Evolutionary conservation across 352 stramenopile species (phyloP).

Genomic region (Aphanomyces astaci): DNA sequence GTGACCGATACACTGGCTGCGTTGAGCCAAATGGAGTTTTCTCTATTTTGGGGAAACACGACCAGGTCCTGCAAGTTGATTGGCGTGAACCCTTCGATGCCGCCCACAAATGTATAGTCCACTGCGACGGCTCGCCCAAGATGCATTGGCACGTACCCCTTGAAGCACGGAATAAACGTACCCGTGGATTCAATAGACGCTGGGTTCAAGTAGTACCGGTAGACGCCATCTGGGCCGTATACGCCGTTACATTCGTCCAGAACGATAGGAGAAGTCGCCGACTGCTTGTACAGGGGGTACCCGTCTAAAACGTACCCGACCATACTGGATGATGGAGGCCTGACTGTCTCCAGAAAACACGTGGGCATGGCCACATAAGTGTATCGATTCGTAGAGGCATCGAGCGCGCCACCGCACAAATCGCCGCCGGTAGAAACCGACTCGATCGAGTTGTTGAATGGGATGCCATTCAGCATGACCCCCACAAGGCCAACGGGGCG

Average conservation of each 20-base stretch:
- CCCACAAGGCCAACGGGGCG: conserved; percentile 30
- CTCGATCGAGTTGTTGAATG: conserved; percentile 33
- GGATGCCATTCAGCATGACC: conserved; percentile 55
- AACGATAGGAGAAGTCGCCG: background rate
- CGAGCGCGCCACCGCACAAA: conserved; percentile 43
- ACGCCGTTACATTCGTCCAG: conserved; percentile 57
- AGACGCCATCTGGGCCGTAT: conserved; percentile 35
- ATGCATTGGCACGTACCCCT: conserved; percentile 32
- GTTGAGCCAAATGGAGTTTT: conserved; percentile 44
- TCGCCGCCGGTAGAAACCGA: conserved; percentile 24
- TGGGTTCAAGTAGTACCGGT: conserved; percentile 45
- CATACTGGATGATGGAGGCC: conserved; percentile 27
- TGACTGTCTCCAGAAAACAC: conserved; percentile 32
- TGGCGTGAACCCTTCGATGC: conserved; percentile 38
- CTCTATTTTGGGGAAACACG: background rate
- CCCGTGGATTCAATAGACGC: background rate
- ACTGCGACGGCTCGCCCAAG: background rate
- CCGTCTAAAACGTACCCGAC: conserved; percentile 60
- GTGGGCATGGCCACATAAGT: conserved; percentile 38
- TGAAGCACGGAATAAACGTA: conserved; percentile 51
- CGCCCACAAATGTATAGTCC: conserved; percentile 26
- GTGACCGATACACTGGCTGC: conserved; percentile 36
- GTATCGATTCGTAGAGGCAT: conserved; percentile 35
- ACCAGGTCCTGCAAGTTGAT: conserved; percentile 14
- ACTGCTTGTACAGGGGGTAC: conserved; percentile 43